A percentile compares a stretch with the other conserved stretches of the same genome.
Evolutionary conservation across 345 rosid genomes (phyloP).

Genomic region (Geranium rotundifolium): DNA sequence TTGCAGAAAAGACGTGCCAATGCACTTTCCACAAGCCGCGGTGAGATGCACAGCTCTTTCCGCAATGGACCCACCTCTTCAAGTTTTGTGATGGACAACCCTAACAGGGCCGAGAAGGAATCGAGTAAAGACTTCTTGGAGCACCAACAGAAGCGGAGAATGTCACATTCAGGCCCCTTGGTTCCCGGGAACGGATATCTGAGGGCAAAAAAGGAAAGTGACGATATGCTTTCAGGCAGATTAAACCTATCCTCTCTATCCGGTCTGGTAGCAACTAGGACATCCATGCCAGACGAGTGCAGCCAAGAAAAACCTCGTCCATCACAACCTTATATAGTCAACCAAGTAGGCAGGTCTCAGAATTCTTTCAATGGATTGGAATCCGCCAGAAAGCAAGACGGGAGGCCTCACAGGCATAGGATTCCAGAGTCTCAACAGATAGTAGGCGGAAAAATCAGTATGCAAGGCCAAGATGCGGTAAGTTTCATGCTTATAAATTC

Average conservation of each 20-base stretch:
- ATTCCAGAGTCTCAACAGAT: conserved; percentile 18
- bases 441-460: conserved; percentile 17
- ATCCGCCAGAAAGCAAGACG: conserved; percentile 23
- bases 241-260: conserved; percentile 34
- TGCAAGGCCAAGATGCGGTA: conserved; percentile 33
- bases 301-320: conserved; percentile 18
- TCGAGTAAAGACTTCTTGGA: conserved; percentile 25
- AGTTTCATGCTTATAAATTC: conserved; percentile 9
- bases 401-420: conserved; percentile 15
- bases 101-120: conserved; percentile 28
- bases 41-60: conserved; percentile 17
- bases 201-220: conserved; percentile 24
- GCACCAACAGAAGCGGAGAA: conserved; percentile 26
- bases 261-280: conserved; percentile 37
- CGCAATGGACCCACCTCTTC: conserved; percentile 23
- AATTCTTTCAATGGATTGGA: conserved; percentile 17
- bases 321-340: conserved; percentile 17
- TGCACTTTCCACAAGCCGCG: conserved; percentile 22
- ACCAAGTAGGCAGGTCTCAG: conserved; percentile 17
- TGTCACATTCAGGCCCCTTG: conserved; percentile 54
- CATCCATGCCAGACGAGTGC: conserved; percentile 25
- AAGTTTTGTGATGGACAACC: conserved; percentile 26
- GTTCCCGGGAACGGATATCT: conserved; percentile 23
- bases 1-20: conserved; percentile 28
- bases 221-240: conserved; percentile 17